Base-by-base conservation (phyloP, 495 filamentous ascomycete species). In the Tuber indicum region DNA sequence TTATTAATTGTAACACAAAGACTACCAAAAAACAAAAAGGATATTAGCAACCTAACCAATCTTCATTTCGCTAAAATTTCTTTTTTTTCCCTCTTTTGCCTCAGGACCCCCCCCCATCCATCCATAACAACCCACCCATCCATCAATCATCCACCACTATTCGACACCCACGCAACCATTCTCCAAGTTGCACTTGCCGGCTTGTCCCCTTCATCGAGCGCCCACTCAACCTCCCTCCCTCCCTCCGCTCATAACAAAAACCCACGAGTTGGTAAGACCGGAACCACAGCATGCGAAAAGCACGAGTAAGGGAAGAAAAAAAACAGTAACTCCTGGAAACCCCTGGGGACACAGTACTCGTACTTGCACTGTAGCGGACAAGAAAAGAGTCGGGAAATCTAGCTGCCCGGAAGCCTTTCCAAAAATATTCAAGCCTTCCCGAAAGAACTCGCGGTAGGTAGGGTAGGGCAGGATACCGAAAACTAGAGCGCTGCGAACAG, bases 1-100 rank as follows among this genome's bases (percentile, higher is more conserved):
- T 14, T 36, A 36, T 66, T 36, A 66, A 36, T 17, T 19, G 58
- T 66, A 14, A 66, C 58, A 66, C 58, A 14, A 66, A 17, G 58
- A 26, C 12, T 66, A 36, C 58, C 58, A 66, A 36, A 66, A 66
- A 66, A 36, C 26, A 36, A 32, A 32, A 66, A 66, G 26, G 58
- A 66, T 36, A 66, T 66, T 66, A 36, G 58, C 58, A 66, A 66
- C 58, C 14, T 2, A 17, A 66, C 58, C 32, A 14, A 66, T 66
- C 58, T 19, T 19, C 58, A 66, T 66, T 66, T 66, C 58, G 58
- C 58, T 66, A 66, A 66, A 66, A 32, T 32, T 66, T 66, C 58
- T 66, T 66, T 66, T 66, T 66, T 58, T 58, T n/a, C 49, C 23
- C 4, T 16, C 5, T 10, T 16, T 12, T 10, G 8, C 10, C 10